Percentiles rank a stretch among this genome's conserved stretches.
Evolutionary conservation across 441 rosid species (phyloP).

Genomic region (Arabidopsis lyrata): DNA sequence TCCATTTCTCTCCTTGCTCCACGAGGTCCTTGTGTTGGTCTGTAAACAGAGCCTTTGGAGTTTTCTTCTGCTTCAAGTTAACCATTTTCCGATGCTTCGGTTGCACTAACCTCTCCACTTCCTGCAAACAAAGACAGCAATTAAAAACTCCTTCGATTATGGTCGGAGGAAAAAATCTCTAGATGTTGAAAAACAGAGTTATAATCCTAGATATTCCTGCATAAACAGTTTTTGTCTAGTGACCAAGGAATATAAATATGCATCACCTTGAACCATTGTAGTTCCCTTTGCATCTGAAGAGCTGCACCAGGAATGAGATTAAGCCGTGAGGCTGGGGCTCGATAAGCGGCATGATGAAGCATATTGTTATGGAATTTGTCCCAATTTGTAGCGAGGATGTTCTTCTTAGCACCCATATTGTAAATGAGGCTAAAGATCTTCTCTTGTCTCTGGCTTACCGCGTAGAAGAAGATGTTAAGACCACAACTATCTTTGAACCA

Average conservation of each 20-base stretch:
- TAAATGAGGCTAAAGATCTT: conserved; percentile 73
- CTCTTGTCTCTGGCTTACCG: conserved; percentile 69
- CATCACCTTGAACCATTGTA: conserved; percentile 76
- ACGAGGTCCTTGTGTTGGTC: conserved; percentile 60
- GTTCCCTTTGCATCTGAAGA: conserved; percentile 78
- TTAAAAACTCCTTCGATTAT: no score
- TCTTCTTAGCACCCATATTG: conserved; percentile 68
- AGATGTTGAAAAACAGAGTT: no score
- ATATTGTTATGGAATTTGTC: conserved; percentile 61
- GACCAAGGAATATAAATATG: no score
- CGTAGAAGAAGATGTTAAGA: conserved; percentile 60
- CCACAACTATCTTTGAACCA: conserved; percentile 57
- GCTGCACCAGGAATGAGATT: conserved; percentile 78
- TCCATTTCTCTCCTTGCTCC: conserved; percentile 78
- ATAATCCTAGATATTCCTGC: no score
- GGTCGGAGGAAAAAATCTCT: no score
- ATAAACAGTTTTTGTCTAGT: no score
- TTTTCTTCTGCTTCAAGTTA: conserved; percentile 48
- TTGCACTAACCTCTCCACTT: conserved; percentile 71
- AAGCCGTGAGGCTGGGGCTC: conserved; percentile 67
- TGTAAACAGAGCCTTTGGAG: conserved; percentile 59
- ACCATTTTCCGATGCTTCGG: conserved; percentile 67
- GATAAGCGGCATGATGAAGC: conserved; percentile 71
- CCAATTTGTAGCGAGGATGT: conserved; percentile 56
- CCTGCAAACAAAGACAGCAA: conserved; percentile 43